phyloP scores from a whole-genome alignment of 2,329 filamentous ascomycete species.

The Botryotinia globosa region DNA sequence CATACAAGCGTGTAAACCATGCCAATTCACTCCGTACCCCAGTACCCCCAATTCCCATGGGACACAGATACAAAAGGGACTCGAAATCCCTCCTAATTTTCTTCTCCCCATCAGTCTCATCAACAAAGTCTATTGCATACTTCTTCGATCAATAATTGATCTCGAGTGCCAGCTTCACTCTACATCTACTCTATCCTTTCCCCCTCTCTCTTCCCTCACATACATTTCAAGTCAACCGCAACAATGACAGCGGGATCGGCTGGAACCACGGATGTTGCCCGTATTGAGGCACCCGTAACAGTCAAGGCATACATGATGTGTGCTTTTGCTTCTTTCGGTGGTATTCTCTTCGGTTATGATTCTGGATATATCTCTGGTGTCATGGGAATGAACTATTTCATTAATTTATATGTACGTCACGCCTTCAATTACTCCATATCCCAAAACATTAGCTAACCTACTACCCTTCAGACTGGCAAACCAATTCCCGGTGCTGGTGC shows the following conservation, averaged over 20 bases:
- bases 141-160: not conserved
- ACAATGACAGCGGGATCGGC: constrained; percentile 16
- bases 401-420: constrained; percentile 29
- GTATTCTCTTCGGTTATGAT: constrained; percentile 61
- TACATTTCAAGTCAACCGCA: not conserved
- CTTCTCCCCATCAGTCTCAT: not conserved
- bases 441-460: not conserved
- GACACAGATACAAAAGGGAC: constrained; percentile 15
- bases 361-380: constrained; percentile 70
- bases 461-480: constrained; percentile 23
- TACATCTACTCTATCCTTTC: not conserved
- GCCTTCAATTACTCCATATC: constrained; percentile 17
- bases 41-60: not conserved
- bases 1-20: constrained; percentile 2
- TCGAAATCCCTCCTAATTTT: not conserved
- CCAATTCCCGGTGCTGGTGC: constrained; percentile 27
- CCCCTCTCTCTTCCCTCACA: not conserved
- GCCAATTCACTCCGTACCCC: not conserved
- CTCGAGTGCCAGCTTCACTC: not conserved
- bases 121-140: not conserved
- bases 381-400: constrained; percentile 47
- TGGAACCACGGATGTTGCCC: constrained; percentile 60
- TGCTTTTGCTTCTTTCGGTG: constrained; percentile 68
- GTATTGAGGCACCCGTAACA: constrained; percentile 67
- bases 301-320: constrained; percentile 67